Conservation (phyloP, 1,284 basidiomycete species). For the Pseudozyma tsukubaensis region DNA sequence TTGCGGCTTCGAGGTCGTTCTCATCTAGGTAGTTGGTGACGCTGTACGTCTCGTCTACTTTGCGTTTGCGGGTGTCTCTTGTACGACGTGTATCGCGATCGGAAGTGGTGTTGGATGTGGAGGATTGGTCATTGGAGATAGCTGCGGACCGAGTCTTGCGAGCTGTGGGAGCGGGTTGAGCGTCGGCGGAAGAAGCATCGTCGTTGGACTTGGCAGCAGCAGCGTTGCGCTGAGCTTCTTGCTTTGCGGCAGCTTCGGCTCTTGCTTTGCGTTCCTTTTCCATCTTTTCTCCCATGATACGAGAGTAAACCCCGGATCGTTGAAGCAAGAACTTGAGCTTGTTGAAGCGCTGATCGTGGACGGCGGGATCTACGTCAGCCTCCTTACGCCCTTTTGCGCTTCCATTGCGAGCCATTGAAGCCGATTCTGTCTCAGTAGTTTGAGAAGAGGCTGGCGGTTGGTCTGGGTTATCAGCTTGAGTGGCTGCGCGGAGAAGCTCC, state of each 20-base stretch:
- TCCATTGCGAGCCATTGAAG: conserved; percentile 26
- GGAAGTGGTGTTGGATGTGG: conserved; percentile 10
- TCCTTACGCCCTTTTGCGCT: conserved; percentile 21
- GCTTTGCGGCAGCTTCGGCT: conserved; percentile 38
- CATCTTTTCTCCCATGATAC: conserved; percentile 68
- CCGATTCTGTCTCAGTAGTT: conserved; percentile 14
- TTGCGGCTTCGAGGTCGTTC: conserved; percentile 49
- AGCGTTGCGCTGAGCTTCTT: conserved; percentile 29
- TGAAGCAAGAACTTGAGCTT: conserved; percentile 64
- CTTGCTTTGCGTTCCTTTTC: conserved; percentile 46
- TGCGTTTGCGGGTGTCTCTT: conserved; percentile 41
- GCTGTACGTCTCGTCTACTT: conserved; percentile 37
- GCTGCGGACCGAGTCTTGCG: conserved; percentile 38
- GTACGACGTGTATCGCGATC: conserved; percentile 21
- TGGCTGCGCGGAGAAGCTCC: conserved; percentile 70
- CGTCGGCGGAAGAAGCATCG: conserved; percentile 6
- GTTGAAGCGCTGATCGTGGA: conserved; percentile 54
- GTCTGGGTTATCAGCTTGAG: conserved; percentile 38
- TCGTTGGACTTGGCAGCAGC: conserved; percentile 19
- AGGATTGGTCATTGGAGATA: conserved; percentile 21
- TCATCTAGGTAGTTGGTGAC: conserved; percentile 55
- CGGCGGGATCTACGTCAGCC: conserved; percentile 33
- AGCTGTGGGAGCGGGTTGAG: conserved; percentile 24
- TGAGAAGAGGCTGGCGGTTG: conserved; percentile 5
- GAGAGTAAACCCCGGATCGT: conserved; percentile 61